Percentiles rank a stretch among this genome's conserved stretches.
Conservation (phyloP, 176 grass and related monocot genomes). For the Chrysopogon serrulatus region DNA sequence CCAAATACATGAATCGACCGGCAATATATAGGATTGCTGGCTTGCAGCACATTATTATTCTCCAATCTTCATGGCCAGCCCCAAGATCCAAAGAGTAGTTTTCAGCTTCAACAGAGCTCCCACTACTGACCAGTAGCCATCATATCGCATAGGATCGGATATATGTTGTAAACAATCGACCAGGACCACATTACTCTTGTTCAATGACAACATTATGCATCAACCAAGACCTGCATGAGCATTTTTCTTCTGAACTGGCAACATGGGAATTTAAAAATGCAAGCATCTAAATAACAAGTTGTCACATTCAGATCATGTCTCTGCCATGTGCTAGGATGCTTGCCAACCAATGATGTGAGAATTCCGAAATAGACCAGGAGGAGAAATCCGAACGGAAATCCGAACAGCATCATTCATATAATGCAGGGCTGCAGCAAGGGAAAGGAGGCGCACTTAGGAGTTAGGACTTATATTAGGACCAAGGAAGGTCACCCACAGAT, state of each 20-base stretch:
- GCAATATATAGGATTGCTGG: background rate
- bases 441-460: conserved; percentile 19
- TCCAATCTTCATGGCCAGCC: background rate
- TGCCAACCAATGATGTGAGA: conserved; percentile 39
- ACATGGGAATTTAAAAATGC: conserved; percentile 53
- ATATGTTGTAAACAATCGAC: background rate
- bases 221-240: background rate
- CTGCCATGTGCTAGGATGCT: conserved; percentile 35
- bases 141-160: conserved; percentile 15
- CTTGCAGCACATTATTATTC: conserved; percentile 21
- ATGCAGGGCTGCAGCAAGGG: background rate
- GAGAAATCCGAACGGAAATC: conserved; percentile 49
- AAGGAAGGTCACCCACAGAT: conserved; percentile 43
- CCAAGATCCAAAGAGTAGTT: background rate
- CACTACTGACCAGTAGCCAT: conserved; percentile 7
- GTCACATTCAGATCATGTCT: conserved; percentile 17
- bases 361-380: conserved; percentile 39
- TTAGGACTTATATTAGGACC: conserved; percentile 1
- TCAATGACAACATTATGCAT: conserved; percentile 34
- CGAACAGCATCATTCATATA: too few species aligned
- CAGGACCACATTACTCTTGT: background rate
- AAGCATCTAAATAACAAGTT: conserved; percentile 52
- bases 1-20: conserved; percentile 6
- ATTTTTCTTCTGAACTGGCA: background rate
- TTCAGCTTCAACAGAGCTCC: background rate